Evolutionary conservation across 2,329 filamentous ascomycete species (phyloP).

Genomic region (Hymenoscyphus repandus): DNA sequence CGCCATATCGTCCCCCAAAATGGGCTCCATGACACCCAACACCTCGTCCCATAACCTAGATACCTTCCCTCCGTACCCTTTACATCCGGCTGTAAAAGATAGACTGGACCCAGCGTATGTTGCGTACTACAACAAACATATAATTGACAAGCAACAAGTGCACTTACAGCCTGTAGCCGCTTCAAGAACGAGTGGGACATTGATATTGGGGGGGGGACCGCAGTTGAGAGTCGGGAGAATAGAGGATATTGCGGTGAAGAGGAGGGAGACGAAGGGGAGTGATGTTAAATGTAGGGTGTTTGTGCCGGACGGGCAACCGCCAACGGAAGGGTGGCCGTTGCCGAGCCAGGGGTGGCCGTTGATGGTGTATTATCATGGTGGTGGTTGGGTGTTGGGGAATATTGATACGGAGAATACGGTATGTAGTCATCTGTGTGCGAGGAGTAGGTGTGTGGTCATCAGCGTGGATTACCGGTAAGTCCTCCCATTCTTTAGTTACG

Average conservation of each 20-base stretch:
- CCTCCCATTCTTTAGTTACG: neutral
- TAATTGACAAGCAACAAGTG: slow-evolving; percentile 37
- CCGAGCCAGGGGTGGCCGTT: slow-evolving; percentile 35
- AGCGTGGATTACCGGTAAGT: slow-evolving; percentile 48
- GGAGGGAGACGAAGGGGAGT: slow-evolving; percentile 40
- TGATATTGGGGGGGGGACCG: slow-evolving; percentile 48
- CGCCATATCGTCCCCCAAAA: slow-evolving; percentile 5
- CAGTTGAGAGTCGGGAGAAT: slow-evolving; percentile 37
- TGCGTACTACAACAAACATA: slow-evolving; percentile 25
- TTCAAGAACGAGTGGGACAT: slow-evolving; percentile 44
- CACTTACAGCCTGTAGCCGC: slow-evolving; percentile 48
- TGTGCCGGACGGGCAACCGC: slow-evolving; percentile 40
- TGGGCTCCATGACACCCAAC: slow-evolving; percentile 16
- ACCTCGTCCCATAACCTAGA: neutral
- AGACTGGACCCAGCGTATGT: slow-evolving; percentile 24
- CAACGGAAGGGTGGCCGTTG: slow-evolving; percentile 38
- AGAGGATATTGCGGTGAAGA: slow-evolving; percentile 19
- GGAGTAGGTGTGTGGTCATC: slow-evolving; percentile 47
- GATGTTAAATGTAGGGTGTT: slow-evolving; percentile 45
- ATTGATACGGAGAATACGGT: slow-evolving; percentile 54
- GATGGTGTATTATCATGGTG: slow-evolving; percentile 52
- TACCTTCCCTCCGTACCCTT: slow-evolving; percentile 25
- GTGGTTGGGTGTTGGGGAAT: slow-evolving; percentile 53
- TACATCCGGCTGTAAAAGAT: slow-evolving; percentile 21
- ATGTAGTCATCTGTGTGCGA: slow-evolving; percentile 47